Evolutionary conservation across 2,329 filamentous ascomycete species (phyloP).

Genomic region (Aspergillus arachidicola): DNA sequence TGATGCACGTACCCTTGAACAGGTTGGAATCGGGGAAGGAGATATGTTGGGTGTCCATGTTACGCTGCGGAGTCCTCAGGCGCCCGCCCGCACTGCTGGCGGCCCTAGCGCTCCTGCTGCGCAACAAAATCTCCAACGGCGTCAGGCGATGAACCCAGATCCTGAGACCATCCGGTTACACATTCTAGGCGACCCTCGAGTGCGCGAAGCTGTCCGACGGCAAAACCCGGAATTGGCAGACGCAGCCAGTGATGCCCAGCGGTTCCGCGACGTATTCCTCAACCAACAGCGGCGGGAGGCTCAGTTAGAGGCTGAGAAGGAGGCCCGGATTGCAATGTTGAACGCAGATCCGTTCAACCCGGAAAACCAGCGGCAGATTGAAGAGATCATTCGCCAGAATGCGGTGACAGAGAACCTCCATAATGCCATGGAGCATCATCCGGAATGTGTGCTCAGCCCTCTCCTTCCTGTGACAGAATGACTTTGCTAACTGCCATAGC

Average conservation of each 20-base stretch:
- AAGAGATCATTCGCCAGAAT: slow-evolving; percentile 96
- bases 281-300: slow-evolving; percentile 71
- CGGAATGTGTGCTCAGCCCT: slow-evolving; percentile 70
- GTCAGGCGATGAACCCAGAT: slow-evolving; percentile 53
- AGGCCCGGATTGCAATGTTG: slow-evolving; percentile 78
- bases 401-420: slow-evolving; percentile 93
- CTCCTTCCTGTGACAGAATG: slow-evolving; percentile 1
- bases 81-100: slow-evolving; percentile 31
- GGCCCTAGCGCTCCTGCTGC: slow-evolving; percentile 30
- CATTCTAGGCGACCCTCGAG: slow-evolving; percentile 74
- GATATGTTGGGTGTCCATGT: slow-evolving; percentile 93
- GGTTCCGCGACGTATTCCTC: slow-evolving; percentile 73
- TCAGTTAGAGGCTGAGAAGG: slow-evolving; percentile 72
- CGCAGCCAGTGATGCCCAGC: slow-evolving; percentile 72
- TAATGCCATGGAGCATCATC: slow-evolving; percentile 95
- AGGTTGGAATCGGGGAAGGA: slow-evolving; percentile 79
- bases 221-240: slow-evolving; percentile 76
- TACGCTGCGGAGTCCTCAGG: slow-evolving; percentile 33
- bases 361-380: slow-evolving; percentile 87
- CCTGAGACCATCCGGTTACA: slow-evolving; percentile 81
- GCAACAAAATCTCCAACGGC: slow-evolving; percentile 32
- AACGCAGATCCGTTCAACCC: slow-evolving; percentile 95
- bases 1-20: slow-evolving; percentile 77
- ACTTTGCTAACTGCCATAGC: slow-evolving; percentile 54
- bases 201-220: slow-evolving; percentile 70